These are phyloP conservation scores for Solanum boliviense DNA, from an alignment of 257 asterid genomes.

Conservation along the genomic window DNA sequence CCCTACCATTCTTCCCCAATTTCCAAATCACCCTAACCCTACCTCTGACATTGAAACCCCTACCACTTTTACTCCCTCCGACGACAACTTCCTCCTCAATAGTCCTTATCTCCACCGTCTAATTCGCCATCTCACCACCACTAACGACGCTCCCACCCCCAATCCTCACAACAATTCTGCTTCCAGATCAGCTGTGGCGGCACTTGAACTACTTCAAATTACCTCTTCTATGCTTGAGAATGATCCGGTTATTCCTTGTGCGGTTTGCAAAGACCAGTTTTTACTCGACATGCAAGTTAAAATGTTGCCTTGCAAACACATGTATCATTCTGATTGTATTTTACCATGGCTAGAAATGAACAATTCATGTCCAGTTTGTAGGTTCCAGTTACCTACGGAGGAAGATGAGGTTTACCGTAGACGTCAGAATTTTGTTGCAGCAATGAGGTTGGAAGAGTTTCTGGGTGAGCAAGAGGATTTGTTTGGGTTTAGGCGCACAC, in stretches of 20 bases:
- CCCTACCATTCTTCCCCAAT: slow-evolving; percentile 16
- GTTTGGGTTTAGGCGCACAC: slow-evolving; percentile 38
- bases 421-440: slow-evolving; percentile 25
- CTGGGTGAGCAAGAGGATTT: slow-evolving; percentile 40
- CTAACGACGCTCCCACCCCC: slow-evolving; percentile 19
- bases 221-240: slow-evolving; percentile 24
- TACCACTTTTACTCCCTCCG: slow-evolving; percentile 28
- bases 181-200: slow-evolving; percentile 46
- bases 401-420: slow-evolving; percentile 21
- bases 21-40: background rate
- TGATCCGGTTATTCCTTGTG: slow-evolving; percentile 54
- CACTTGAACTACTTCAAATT: slow-evolving; percentile 33
- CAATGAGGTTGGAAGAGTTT: slow-evolving; percentile 49
- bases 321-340: slow-evolving; percentile 64
- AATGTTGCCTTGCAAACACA: slow-evolving; percentile 66
- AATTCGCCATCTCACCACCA: slow-evolving; percentile 55
- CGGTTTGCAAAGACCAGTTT: slow-evolving; percentile 76
- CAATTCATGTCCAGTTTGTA: slow-evolving; percentile 82
- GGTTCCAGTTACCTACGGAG: slow-evolving; percentile 42
- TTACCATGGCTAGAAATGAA: slow-evolving; percentile 83
- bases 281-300: slow-evolving; percentile 30
- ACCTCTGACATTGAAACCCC: slow-evolving; percentile 8
- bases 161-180: slow-evolving; percentile 37
- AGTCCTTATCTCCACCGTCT: slow-evolving; percentile 71
- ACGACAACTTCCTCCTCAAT: slow-evolving; percentile 63